Evolutionary conservation across 257 asterid species (phyloP), one percentile per base, ranked within the genome.

Genomic region (Jacaranda copaia): DNA sequence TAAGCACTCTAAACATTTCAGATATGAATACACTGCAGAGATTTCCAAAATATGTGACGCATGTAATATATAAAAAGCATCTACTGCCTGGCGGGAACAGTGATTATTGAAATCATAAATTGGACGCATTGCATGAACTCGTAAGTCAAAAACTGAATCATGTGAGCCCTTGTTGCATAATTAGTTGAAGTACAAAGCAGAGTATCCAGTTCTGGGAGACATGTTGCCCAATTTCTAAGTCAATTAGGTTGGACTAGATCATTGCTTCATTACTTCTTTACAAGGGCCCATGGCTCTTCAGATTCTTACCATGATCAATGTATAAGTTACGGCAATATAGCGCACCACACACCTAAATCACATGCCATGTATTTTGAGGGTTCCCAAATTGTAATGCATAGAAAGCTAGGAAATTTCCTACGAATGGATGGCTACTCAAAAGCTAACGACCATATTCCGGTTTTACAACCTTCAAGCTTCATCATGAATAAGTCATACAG

Each of bases 301-400:
- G 39, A 77, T 48, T 18, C 74, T 81, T 60, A 57, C 35, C 46
- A 14, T 46, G 59, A 53, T 42, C 57, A 56, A 68, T 53, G 42
- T 42, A 59, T 20, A 20, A 42, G 46, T 60, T 8, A 61, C 12
- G 32, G 39, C 18, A 70, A 70, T 43, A 48, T 69, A 42, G 56
- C 19, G 58, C 70, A 63, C 45, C 73, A 59, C 18, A n/a, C n/a
- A n/a, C n/a, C n/a, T n/a, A n/a, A n/a, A 75, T 48, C 77, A 70
- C 4, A 72, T 38, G 71, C 8, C 67, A 40, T 15, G 10, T 12
- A 42, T 10, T 15, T 4, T 8, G 8, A 10, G 52, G 51, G 40
- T 63, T 57, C 56, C 72, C 45, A 43, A 35, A 32, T 64, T 48
- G 35, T 18, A 56, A 76, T 32, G 2, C 25, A 40, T 11, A n/a